Evolutionary conservation across 352 stramenopile genomes (phyloP).

Genomic region (Aphanomyces astaci): DNA sequence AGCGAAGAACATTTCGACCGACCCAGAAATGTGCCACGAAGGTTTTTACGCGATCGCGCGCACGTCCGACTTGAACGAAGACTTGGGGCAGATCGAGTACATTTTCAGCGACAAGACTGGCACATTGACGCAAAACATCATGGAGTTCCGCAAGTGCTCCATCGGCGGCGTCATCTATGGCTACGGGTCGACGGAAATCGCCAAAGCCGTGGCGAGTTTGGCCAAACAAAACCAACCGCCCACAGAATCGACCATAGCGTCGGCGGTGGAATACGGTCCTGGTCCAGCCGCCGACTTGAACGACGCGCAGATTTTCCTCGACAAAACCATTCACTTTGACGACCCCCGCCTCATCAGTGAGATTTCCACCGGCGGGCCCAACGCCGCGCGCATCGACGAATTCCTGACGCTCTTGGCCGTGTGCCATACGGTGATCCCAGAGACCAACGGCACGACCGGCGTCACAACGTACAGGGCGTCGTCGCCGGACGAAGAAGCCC

Average conservation of each 20-base stretch:
- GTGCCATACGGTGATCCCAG: slow-evolving; percentile 96
- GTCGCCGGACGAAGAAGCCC: slow-evolving; percentile 57
- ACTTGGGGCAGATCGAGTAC: slow-evolving; percentile 84
- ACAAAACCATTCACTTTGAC: slow-evolving; percentile 68
- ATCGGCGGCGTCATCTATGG: slow-evolving; percentile 47
- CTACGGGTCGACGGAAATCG: slow-evolving; percentile 71
- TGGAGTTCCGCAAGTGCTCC: slow-evolving; percentile 69
- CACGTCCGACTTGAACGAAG: slow-evolving; percentile 89
- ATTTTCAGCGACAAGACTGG: slow-evolving; percentile 94
- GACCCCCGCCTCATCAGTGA: slow-evolving; percentile 58
- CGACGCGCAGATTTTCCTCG: slow-evolving; percentile 51
- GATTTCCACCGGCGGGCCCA: slow-evolving; percentile 41
- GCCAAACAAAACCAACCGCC: slow-evolving; percentile 27
- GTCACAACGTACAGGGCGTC: slow-evolving; percentile 47
- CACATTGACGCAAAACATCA: slow-evolving; percentile 90
- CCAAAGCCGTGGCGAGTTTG: slow-evolving; percentile 44
- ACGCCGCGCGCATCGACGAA: slow-evolving; percentile 44
- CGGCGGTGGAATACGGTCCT: slow-evolving; percentile 19
- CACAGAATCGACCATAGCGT: too few relatives aligned
- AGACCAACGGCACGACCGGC: slow-evolving; percentile 59
- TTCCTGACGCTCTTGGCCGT: slow-evolving; percentile 70
- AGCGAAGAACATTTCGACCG: slow-evolving; percentile 55
- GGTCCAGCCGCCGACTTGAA: slow-evolving; percentile 1
- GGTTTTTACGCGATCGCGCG: slow-evolving; percentile 25
- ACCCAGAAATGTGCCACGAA: slow-evolving; percentile 67